A percentile compares a stretch with the other conserved stretches of the same genome.
phyloP scores from a whole-genome alignment of 179 eudicot species.

The Actinidia chinensis region DNA sequence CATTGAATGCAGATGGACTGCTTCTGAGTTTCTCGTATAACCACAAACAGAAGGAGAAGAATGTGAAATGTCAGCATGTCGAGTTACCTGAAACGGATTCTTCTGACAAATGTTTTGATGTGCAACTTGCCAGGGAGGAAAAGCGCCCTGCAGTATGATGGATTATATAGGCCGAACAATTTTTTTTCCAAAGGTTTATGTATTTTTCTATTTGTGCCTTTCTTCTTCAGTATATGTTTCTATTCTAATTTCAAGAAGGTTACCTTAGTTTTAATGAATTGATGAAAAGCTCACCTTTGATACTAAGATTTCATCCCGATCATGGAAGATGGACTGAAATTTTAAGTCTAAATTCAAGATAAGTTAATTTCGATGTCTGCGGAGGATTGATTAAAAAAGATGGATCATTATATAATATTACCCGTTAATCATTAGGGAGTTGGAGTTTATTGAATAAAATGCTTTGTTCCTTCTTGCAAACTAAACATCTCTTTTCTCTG shows the following conservation, averaged over 20 bases:
- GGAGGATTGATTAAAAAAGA: neutral
- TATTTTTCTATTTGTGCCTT: neutral
- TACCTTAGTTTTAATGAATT: neutral
- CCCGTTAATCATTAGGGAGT: no score
- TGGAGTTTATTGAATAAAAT: no score
- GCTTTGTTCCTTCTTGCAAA: no score
- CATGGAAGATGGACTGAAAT: no score
- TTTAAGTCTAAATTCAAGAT: no score
- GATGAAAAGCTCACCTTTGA: neutral
- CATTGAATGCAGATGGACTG: slow-evolving; percentile 23
- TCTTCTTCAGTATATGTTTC: neutral
- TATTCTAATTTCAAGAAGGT: neutral
- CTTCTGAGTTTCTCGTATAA: slow-evolving; percentile 27
- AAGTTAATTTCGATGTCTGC: neutral
- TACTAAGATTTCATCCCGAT: neutral
- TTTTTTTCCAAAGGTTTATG: neutral
- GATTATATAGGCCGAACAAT: neutral
- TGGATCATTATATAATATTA: no score
- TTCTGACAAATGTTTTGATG: slow-evolving; percentile 54
- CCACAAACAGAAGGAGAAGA: slow-evolving; percentile 37
- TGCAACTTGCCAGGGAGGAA: slow-evolving; percentile 57
- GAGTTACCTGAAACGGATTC: slow-evolving; percentile 38
- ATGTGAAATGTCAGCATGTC: slow-evolving; percentile 35
- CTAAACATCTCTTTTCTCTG: no score
- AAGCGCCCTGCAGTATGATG: slow-evolving; percentile 45